Conservation (phyloP, 768 basidiomycete species). For the Termitomyces titanicus region DNA sequence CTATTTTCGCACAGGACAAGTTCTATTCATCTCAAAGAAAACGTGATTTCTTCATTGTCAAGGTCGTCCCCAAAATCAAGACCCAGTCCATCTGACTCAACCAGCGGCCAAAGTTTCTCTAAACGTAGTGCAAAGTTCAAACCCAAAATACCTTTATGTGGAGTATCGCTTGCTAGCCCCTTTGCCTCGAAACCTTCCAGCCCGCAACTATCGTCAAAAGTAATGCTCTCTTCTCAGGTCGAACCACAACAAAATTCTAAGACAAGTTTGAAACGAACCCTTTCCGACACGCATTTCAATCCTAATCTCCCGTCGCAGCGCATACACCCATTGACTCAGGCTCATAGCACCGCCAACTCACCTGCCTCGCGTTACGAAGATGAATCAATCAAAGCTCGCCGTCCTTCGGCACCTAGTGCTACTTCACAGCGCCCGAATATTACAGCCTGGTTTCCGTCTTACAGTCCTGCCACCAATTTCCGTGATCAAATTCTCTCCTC, state of each 20-base stretch:
- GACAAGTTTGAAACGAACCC: conserved; percentile 7
- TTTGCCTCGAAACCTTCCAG: conserved; percentile 18
- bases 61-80: conserved; percentile 5
- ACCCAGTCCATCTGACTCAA: not conserved
- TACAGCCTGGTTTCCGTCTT: conserved; percentile 15
- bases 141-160: not conserved
- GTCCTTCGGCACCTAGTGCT: conserved; percentile 23
- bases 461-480: not conserved
- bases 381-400: conserved; percentile 11
- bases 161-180: conserved; percentile 18
- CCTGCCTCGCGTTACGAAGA: conserved; percentile 6
- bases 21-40: conserved; percentile 21
- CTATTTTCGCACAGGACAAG: conserved; percentile 11
- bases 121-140: not conserved
- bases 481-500: conserved; percentile 3
- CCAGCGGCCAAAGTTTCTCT: not conserved
- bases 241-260: not conserved
- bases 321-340: conserved; percentile 2
- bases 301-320: conserved; percentile 15
- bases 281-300: conserved; percentile 21
- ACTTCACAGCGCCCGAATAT: conserved; percentile 17
- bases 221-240: not conserved
- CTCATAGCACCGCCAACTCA: conserved; percentile 18
- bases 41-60: not conserved
- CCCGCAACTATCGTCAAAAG: conserved; percentile 2